Evolutionary conservation across 139 green algal species (phyloP).

Genomic region (Haematococcus sp.): DNA sequence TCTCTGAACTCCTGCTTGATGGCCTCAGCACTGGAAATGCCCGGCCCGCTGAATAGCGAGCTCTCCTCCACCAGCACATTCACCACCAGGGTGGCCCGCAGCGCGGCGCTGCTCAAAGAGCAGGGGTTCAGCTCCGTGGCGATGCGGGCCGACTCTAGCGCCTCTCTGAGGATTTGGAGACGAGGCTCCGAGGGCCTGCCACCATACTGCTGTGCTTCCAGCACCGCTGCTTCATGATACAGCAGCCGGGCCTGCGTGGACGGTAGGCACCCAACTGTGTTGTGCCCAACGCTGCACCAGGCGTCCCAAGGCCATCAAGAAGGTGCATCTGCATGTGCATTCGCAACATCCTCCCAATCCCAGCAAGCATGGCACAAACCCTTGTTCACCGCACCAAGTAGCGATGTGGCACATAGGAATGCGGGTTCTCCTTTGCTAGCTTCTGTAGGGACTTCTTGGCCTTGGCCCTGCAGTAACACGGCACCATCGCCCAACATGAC

Average conservation of each 20-base stretch:
- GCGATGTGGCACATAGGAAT: constrained; percentile 44
- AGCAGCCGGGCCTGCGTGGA: constrained; percentile 51
- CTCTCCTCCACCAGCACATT: constrained; percentile 64
- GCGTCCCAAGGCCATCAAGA: background rate
- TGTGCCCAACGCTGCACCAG: no score
- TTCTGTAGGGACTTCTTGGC: constrained; percentile 55
- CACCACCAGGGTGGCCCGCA: constrained; percentile 54
- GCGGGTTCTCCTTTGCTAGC: constrained; percentile 36
- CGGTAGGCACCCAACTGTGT: no score
- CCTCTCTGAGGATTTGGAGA: constrained; percentile 49
- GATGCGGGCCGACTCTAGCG: constrained; percentile 25
- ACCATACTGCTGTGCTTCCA: constrained; percentile 23
- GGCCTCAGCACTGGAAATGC: constrained; percentile 24
- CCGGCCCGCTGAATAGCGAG: constrained; percentile 12
- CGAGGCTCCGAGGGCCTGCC: constrained; percentile 31
- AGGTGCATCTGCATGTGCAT: background rate
- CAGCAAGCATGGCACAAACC: background rate
- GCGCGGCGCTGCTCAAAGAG: constrained; percentile 46
- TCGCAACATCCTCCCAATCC: background rate
- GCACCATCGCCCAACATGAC: background rate
- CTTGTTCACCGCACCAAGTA: constrained; percentile 48
- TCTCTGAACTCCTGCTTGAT: constrained; percentile 42
- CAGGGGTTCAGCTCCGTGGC: constrained; percentile 45
- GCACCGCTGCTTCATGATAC: constrained; percentile 59
- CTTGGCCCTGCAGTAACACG: constrained; percentile 43